Evolutionary conservation across 2,329 filamentous ascomycete genomes (phyloP).

Genomic region (Colletotrichum aenigma): DNA sequence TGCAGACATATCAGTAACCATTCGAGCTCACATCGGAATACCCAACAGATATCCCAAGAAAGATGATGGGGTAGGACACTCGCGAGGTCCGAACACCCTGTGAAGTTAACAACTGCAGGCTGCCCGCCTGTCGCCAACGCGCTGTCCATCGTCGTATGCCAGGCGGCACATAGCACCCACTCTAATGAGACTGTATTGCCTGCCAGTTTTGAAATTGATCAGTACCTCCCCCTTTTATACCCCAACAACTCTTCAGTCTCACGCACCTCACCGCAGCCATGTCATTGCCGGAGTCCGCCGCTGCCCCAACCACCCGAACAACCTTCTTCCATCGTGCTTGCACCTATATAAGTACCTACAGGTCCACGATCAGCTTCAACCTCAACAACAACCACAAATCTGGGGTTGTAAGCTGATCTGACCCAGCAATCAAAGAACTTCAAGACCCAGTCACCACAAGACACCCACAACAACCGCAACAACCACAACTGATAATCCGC

Average conservation of each 20-base stretch:
- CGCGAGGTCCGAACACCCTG: rapidly evolving
- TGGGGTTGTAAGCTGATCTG: no score
- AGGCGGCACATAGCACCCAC: no score
- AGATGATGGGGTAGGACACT: not conserved
- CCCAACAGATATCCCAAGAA: not conserved
- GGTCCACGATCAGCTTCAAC: not conserved
- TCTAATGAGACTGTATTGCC: not conserved
- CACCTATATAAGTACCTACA: no score
- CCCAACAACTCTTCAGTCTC: not conserved
- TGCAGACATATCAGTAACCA: not conserved
- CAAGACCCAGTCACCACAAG: not conserved
- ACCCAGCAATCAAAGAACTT: no score
- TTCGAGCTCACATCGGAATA: not conserved
- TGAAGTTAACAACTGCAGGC: not conserved
- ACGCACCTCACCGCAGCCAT: not conserved
- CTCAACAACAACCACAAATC: not conserved
- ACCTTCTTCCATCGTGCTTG: not conserved
- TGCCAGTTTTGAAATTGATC: not conserved
- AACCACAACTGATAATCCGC: no score
- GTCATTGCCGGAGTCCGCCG: rapidly evolving
- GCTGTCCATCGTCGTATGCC: not conserved
- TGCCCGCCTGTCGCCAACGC: not conserved
- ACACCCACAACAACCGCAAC: no score
- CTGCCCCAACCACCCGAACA: not conserved
- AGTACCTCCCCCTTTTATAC: not conserved